Percentiles rank a stretch among this genome's conserved stretches.
These are phyloP conservation scores for Metroxylon sagu DNA, from an alignment of 176 grass and related monocot genomes.

Conservation along the genomic window DNA sequence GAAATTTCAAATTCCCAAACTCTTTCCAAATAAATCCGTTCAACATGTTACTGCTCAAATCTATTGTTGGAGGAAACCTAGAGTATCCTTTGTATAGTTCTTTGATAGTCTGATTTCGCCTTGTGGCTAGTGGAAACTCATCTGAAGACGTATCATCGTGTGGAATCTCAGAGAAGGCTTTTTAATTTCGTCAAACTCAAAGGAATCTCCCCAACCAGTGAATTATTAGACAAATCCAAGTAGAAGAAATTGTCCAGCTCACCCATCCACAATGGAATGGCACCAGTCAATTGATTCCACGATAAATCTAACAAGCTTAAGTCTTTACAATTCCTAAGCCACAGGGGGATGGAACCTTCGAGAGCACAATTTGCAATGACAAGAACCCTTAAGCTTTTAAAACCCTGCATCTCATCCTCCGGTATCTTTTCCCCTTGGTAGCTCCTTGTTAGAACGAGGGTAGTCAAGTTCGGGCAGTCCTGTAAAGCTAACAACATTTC, in stretches of 20 bases:
- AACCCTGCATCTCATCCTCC: neutral
- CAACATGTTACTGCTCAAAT: neutral
- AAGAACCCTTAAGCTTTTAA: neutral
- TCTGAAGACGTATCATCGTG: neutral
- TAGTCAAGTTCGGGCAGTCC: neutral
- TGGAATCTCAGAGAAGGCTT: neutral
- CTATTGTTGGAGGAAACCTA: neutral
- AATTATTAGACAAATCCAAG: neutral
- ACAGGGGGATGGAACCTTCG: neutral
- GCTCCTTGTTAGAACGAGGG: neutral
- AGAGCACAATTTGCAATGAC: neutral
- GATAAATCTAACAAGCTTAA: neutral
- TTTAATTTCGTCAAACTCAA: neutral
- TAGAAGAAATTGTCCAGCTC: neutral
- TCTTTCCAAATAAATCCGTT: neutral
- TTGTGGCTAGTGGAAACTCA: neutral
- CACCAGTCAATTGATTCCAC: neutral
- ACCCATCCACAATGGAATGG: neutral
- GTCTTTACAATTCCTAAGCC: neutral
- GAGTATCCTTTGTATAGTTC: too few relatives aligned
- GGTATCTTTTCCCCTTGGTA: neutral
- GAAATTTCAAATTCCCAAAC: conserved; percentile 1
- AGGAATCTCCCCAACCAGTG: neutral
- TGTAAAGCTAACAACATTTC: neutral
- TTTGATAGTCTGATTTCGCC: neutral